These are phyloP conservation scores for Skeletonema potamos DNA, from an alignment of 108 stramenopile species.

Conservation along the genomic window DNA sequence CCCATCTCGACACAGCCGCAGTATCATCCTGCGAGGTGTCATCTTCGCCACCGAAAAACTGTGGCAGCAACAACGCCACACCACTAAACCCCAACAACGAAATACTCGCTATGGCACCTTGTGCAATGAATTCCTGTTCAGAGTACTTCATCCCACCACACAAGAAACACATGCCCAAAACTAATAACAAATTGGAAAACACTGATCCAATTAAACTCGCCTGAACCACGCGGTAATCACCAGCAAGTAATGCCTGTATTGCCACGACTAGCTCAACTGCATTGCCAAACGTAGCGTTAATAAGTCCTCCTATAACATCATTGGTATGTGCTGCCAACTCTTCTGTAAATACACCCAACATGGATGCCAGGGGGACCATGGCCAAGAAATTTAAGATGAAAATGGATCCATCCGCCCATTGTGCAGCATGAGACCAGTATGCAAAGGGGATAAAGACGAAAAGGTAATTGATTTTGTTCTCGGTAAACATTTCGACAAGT, in stretches of 20 bases:
- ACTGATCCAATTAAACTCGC: conserved; percentile 95
- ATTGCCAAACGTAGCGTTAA: conserved; percentile 98
- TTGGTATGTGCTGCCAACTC: conserved; percentile 95
- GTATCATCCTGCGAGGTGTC: conserved; percentile 64
- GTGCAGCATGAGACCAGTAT: conserved; percentile 40
- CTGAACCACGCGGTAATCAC: conserved; percentile 92
- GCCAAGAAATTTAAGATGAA: conserved; percentile 93
- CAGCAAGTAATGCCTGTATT: conserved; percentile 76
- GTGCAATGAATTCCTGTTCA: conserved; percentile 86
- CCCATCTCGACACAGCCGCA: conserved; percentile 76
- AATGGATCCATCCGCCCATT: conserved; percentile 64
- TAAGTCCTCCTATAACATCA: conserved; percentile 91
- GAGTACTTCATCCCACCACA: conserved; percentile 88
- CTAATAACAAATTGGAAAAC: conserved; percentile 92
- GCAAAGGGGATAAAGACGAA: conserved; percentile 75
- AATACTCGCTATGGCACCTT: conserved; percentile 78
- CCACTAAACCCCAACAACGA: conserved; percentile 77
- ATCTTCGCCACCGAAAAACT: conserved; percentile 55
- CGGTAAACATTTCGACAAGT: conserved; percentile 49
- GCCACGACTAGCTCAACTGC: conserved; percentile 93
- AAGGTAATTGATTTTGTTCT: conserved; percentile 67
- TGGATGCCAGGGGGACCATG: conserved; percentile 90
- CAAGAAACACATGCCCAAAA: conserved; percentile 96
- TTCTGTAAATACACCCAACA: conserved; percentile 96
- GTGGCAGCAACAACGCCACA: conserved; percentile 85